These are phyloP conservation scores for Asterionellopsis glacialis DNA, from an alignment of 108 stramenopile genomes.

Conservation along the genomic window DNA sequence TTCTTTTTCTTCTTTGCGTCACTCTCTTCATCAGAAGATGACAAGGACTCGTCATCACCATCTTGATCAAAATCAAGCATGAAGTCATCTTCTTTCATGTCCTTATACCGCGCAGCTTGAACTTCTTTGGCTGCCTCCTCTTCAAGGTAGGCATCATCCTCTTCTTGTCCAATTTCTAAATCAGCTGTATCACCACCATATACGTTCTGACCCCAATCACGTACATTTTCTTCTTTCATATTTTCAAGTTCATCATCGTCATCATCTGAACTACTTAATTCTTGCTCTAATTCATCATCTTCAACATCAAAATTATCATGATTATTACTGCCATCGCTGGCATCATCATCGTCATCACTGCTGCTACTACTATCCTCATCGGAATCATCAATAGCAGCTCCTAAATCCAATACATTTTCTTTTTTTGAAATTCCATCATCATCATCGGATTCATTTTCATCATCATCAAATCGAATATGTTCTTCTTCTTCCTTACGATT, in stretches of 20 bases:
- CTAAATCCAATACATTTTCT: conserved; percentile 73
- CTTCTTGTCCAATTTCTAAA: conserved; percentile 91
- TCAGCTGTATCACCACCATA: conserved; percentile 94
- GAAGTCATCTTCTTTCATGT: conserved; percentile 84
- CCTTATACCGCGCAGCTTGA: conserved; percentile 56
- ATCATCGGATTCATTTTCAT: conserved; percentile 1
- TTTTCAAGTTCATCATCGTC: conserved; percentile 27
- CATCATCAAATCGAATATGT: conserved; percentile 32
- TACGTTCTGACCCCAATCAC: conserved; percentile 86
- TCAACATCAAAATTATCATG: not conserved
- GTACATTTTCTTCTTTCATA: conserved; percentile 33
- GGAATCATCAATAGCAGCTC: conserved; percentile 29
- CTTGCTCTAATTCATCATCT: conserved; percentile 6
- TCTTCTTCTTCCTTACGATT: conserved; percentile 42
- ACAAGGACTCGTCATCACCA: conserved; percentile 17
- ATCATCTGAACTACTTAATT: not conserved
- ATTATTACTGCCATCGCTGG: not conserved
- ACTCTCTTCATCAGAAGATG: too few species aligned
- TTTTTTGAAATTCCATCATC: conserved; percentile 40
- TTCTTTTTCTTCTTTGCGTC: conserved; percentile 19
- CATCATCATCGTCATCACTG: conserved; percentile 23
- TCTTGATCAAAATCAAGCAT: conserved; percentile 38
- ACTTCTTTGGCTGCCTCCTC: conserved; percentile 83
- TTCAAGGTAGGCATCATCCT: conserved; percentile 74
- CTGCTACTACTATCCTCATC: conserved; percentile 26